These are phyloP conservation scores for Tricholoma furcatifolium DNA, from an alignment of 768 basidiomycete genomes.

Conservation along the genomic window DNA sequence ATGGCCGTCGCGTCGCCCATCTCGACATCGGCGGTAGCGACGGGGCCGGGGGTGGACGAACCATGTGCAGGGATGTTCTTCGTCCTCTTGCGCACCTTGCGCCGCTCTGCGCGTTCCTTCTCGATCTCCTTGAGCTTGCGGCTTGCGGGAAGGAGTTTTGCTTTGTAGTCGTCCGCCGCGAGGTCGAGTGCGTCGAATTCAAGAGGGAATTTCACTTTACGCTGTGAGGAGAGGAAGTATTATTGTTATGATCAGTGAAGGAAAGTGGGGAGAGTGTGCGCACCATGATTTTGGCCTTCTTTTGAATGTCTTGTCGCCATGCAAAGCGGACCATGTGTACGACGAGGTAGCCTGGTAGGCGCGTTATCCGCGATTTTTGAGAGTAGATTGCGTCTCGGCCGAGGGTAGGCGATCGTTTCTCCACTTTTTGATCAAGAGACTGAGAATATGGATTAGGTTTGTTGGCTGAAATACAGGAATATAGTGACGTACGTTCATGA, in stretches of 20 bases:
- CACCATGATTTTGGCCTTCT: slow-evolving; percentile 98
- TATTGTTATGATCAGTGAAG: background rate
- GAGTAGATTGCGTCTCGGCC: slow-evolving; percentile 81
- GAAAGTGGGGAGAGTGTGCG: slow-evolving; percentile 5
- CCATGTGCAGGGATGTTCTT: slow-evolving; percentile 39
- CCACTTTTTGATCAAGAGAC: slow-evolving; percentile 85
- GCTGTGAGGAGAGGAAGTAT: slow-evolving; percentile 42
- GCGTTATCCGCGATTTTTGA: slow-evolving; percentile 75
- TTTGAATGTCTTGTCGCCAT: slow-evolving; percentile 87
- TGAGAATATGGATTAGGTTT: slow-evolving; percentile 27
- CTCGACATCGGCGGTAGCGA: slow-evolving; percentile 41
- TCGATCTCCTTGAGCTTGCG: slow-evolving; percentile 76
- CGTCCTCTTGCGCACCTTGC: slow-evolving; percentile 77
- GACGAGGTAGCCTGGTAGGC: slow-evolving; percentile 81
- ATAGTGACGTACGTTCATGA: slow-evolving; percentile 59
- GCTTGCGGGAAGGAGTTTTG: slow-evolving; percentile 68
- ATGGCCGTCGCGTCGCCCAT: slow-evolving; percentile 37
- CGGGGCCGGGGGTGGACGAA: slow-evolving; percentile 21
- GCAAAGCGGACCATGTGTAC: slow-evolving; percentile 97
- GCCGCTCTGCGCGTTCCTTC: slow-evolving; percentile 79
- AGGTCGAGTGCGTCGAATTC: slow-evolving; percentile 88
- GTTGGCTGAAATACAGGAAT: background rate
- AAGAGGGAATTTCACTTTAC: slow-evolving; percentile 89
- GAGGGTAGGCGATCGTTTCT: slow-evolving; percentile 80
- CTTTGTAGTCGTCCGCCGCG: slow-evolving; percentile 74